phyloP scores from a whole-genome alignment of 2,329 filamentous ascomycete genomes.

The Lecanicillium sp. region DNA sequence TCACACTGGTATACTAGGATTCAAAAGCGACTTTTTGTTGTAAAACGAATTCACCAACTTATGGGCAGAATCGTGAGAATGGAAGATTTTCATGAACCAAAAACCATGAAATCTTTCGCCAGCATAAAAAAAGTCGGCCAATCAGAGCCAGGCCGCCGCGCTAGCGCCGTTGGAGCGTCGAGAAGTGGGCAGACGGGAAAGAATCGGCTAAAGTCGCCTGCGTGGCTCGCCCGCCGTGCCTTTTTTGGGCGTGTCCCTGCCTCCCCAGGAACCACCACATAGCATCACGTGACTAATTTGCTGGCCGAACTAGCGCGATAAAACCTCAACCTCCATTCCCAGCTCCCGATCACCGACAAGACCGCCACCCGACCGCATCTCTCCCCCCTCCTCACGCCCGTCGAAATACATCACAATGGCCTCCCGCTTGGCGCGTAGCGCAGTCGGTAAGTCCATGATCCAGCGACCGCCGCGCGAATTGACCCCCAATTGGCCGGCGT shows the following conservation, averaged over 20 bases:
- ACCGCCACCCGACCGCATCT: too few relatives aligned
- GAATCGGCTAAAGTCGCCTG: constrained; percentile 8
- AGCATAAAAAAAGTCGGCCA: constrained; percentile 4
- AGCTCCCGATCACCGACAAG: constrained; percentile 38
- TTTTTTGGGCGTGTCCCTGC: too few relatives aligned
- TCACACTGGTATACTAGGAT: neutral
- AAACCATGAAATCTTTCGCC: constrained; percentile 23
- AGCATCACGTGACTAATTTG: constrained; percentile 28
- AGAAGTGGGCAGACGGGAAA: constrained; percentile 8
- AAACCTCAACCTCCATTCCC: constrained; percentile 42
- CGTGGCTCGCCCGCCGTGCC: too few relatives aligned
- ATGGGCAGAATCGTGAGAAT: neutral
- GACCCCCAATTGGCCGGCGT: constrained; percentile 29
- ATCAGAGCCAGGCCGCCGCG: constrained; percentile 3
- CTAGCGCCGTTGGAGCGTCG: too few relatives aligned
- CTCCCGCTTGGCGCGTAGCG: constrained; percentile 93
- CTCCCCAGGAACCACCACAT: constrained; percentile 1
- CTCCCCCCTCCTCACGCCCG: constrained; percentile 40
- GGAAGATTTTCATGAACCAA: constrained; percentile 7
- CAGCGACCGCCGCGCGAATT: constrained; percentile 9
- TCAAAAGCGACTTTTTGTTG: neutral
- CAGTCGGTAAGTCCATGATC: constrained; percentile 67
- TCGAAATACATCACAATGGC: constrained; percentile 75
- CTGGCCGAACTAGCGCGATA: constrained; percentile 36
- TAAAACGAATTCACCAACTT: too few relatives aligned